phyloP scores from a whole-genome alignment of 306 rosid species.

The Begonia peltatifolia region DNA sequence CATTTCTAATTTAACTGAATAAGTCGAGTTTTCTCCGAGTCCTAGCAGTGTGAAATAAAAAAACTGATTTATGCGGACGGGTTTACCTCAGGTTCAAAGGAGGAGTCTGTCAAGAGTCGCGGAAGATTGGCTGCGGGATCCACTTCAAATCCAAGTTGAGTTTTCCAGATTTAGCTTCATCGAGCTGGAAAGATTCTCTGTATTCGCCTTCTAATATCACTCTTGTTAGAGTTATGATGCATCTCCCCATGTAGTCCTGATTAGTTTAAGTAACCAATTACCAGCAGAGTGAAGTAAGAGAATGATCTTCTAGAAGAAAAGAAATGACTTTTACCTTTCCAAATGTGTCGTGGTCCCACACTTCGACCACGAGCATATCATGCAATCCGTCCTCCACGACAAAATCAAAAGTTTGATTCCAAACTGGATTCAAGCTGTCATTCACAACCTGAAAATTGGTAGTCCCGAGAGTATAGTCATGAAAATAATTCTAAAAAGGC shows the following conservation, averaged over 20 bases:
- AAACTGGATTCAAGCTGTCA: constrained; percentile 77
- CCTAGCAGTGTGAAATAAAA: too few relatives aligned
- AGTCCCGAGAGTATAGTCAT: too few relatives aligned
- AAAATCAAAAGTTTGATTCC: constrained; percentile 96
- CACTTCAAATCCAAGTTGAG: constrained; percentile 79
- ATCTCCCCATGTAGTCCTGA: constrained; percentile 91
- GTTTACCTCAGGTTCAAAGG: too few relatives aligned
- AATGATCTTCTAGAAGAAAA: neutral
- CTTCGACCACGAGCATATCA: constrained; percentile 83
- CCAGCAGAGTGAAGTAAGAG: neutral
- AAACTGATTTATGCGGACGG: too few relatives aligned
- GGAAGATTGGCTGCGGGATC: constrained; percentile 80
- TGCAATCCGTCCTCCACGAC: constrained; percentile 96
- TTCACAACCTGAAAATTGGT: constrained; percentile 63
- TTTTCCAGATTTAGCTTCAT: constrained; percentile 71
- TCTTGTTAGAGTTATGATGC: constrained; percentile 77
- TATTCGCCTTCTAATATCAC: constrained; percentile 83
- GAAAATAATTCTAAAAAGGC: too few relatives aligned
- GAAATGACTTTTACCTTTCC: constrained; percentile 55
- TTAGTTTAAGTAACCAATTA: neutral
- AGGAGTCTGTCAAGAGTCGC: constrained; percentile 35
- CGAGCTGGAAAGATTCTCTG: constrained; percentile 58
- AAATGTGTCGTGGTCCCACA: constrained; percentile 92
- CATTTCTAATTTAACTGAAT: too few relatives aligned
- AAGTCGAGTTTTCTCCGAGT: too few relatives aligned